Percentiles rank a stretch among this genome's conserved stretches.
Conservation (phyloP, 306 rosid species). For the Sicyos baderoa region DNA sequence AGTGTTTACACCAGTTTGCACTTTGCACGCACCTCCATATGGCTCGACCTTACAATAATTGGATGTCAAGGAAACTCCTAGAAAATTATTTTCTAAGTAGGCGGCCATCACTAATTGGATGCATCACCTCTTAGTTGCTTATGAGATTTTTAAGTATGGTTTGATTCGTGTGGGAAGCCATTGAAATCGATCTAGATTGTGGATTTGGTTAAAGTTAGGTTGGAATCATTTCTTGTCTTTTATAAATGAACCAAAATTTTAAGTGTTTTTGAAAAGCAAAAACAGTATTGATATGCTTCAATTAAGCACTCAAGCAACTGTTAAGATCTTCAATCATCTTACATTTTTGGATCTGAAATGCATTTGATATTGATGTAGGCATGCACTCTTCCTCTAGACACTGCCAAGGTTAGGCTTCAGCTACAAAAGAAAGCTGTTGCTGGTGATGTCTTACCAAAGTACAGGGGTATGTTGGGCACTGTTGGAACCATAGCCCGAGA, state of each 20-base stretch:
- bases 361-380: slow-evolving; percentile 37
- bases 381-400: slow-evolving; percentile 88
- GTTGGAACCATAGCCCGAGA: slow-evolving; percentile 90
- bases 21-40: too few relatives aligned
- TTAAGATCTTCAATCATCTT: background rate
- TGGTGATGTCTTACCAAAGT: slow-evolving; percentile 73
- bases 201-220: too few relatives aligned
- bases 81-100: too few relatives aligned
- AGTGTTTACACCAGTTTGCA: too few relatives aligned
- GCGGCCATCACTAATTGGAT: too few relatives aligned
- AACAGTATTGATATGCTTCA: background rate
- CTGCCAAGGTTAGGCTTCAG: slow-evolving; percentile 98
- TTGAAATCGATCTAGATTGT: too few relatives aligned
- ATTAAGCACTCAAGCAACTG: slow-evolving; percentile 9
- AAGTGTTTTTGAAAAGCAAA: background rate
- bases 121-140: too few relatives aligned
- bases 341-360: background rate
- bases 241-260: background rate
- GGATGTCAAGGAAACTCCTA: too few relatives aligned
- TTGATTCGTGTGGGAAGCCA: too few relatives aligned
- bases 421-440: slow-evolving; percentile 69
- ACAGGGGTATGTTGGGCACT: slow-evolving; percentile 85
- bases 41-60: too few relatives aligned
- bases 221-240: too few relatives aligned
- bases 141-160: too few relatives aligned